Evolutionary conservation across 2,329 filamentous ascomycete genomes (phyloP).

Genomic region (Corynespora cassiicola): DNA sequence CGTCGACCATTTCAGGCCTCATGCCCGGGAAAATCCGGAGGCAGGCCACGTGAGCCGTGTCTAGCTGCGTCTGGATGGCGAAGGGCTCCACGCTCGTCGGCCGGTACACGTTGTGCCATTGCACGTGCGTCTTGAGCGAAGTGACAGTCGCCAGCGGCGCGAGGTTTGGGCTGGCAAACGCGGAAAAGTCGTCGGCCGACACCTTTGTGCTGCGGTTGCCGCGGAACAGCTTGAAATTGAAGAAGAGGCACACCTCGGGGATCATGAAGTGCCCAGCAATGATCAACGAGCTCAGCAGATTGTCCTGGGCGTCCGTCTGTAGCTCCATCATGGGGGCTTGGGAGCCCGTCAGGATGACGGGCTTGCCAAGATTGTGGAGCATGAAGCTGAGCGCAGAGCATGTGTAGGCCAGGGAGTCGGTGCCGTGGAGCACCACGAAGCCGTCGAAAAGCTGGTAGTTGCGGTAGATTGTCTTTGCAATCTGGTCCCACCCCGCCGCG

Average conservation of each 20-base stretch:
- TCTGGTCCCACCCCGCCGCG: constrained; percentile 83
- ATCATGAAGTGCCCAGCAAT: constrained; percentile 92
- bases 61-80: constrained; percentile 74
- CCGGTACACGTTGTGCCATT: constrained; percentile 78
- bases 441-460: constrained; percentile 92
- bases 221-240: constrained; percentile 88
- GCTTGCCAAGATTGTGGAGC: constrained; percentile 88
- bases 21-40: constrained; percentile 92
- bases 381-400: constrained; percentile 92
- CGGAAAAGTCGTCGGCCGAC: constrained; percentile 83
- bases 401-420: constrained; percentile 86
- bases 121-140: constrained; percentile 79
- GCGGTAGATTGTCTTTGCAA: constrained; percentile 77
- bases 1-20: constrained; percentile 90
- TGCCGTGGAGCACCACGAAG: constrained; percentile 90
- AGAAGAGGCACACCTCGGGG: constrained; percentile 91
- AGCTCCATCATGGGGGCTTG: constrained; percentile 85
- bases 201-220: constrained; percentile 90
- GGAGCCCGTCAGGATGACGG: constrained; percentile 78
- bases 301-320: constrained; percentile 90
- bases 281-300: constrained; percentile 85
- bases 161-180: constrained; percentile 88
- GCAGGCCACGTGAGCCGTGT: constrained; percentile 89
- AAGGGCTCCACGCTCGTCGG: constrained; percentile 78
- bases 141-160: constrained; percentile 82